phyloP scores from a whole-genome alignment of 306 rosid genomes.

The Alnus glutinosa region DNA sequence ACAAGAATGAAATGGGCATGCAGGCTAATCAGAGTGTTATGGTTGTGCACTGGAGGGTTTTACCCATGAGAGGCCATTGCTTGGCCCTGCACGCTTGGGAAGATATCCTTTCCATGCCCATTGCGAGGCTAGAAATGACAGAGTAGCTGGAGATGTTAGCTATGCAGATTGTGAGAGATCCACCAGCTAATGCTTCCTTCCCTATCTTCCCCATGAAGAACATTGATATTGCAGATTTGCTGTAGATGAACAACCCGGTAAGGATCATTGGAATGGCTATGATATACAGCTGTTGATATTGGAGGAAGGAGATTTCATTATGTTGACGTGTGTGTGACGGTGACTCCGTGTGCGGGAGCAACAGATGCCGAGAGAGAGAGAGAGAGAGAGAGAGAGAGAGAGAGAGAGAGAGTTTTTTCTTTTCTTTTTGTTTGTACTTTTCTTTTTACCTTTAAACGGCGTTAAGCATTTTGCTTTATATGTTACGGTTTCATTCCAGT shows the following conservation, averaged over 20 bases:
- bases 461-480: no score
- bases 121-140: constrained; percentile 41
- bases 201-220: constrained; percentile 46
- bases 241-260: constrained; percentile 34
- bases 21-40: constrained; percentile 22
- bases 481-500: no score
- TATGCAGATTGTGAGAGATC: constrained; percentile 42
- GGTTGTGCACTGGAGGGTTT: constrained; percentile 41
- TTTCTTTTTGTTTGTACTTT: no score
- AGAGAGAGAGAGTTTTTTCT: no score
- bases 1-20: constrained; percentile 38
- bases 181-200: constrained; percentile 38
- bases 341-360: no score
- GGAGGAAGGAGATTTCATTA: no score
- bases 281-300: constrained; percentile 12
- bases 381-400: no score
- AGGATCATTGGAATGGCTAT: constrained; percentile 40
- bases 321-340: no score
- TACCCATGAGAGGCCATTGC: constrained; percentile 35
- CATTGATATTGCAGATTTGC: constrained; percentile 44
- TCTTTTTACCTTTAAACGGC: no score
- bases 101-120: constrained; percentile 55
- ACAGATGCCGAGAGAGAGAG: no score
- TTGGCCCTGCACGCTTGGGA: constrained; percentile 55
- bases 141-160: constrained; percentile 53